Evolutionary conservation across 2,329 filamentous ascomycete species (phyloP).

Genomic region (Fusarium setosum): DNA sequence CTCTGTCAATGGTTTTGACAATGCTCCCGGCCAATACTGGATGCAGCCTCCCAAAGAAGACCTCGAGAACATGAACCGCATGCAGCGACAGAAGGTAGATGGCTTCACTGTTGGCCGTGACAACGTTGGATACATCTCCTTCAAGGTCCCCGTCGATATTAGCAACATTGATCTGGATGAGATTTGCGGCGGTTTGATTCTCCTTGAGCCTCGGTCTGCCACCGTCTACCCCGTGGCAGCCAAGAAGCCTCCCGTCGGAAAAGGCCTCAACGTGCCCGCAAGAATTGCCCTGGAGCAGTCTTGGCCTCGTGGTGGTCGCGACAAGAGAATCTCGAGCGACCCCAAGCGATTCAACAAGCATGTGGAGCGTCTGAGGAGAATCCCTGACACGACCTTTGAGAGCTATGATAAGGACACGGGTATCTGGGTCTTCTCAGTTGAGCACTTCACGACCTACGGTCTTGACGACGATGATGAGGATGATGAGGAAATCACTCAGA

Average conservation of each 20-base stretch:
- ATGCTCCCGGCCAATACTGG: conserved; percentile 83
- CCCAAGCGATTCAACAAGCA: conserved; percentile 83
- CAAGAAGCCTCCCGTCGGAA: conserved; percentile 85
- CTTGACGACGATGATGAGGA: conserved; percentile 79
- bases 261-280: conserved; percentile 91
- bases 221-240: conserved; percentile 85
- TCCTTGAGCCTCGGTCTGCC: conserved; percentile 80
- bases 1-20: conserved; percentile 48
- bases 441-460: conserved; percentile 96
- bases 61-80: conserved; percentile 81
- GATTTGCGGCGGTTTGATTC: conserved; percentile 81
- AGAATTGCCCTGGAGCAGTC: conserved; percentile 91
- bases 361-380: conserved; percentile 81
- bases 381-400: conserved; percentile 84
- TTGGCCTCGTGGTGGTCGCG: conserved; percentile 78
- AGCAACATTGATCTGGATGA: conserved; percentile 82
- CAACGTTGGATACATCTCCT: conserved; percentile 83
- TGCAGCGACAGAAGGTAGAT: conserved; percentile 79
- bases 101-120: conserved; percentile 86
- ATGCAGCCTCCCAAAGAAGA: conserved; percentile 82
- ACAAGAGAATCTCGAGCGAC: conserved; percentile 64
- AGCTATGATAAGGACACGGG: conserved; percentile 83
- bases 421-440: conserved; percentile 91
- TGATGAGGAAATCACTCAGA: conserved; percentile 49
- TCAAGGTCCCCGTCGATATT: conserved; percentile 85